These are phyloP conservation scores for Kazachstania sp. DNA, from an alignment of 1,139 yeast species.

Conservation along the genomic window DNA sequence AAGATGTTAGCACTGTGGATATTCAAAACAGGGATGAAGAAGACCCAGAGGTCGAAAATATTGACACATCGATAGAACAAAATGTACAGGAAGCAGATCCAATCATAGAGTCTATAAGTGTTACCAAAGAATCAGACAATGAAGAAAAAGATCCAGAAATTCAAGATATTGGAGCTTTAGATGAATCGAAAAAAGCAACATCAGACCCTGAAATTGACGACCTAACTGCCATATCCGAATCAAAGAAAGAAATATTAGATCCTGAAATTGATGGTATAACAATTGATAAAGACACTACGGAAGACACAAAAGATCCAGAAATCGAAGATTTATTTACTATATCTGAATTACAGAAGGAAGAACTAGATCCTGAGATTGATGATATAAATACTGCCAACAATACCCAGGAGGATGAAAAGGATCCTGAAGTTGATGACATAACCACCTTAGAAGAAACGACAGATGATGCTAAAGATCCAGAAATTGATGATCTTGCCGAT, in stretches of 20 bases:
- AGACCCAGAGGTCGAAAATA: not conserved
- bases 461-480: not conserved
- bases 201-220: too few relatives aligned
- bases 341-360: not conserved
- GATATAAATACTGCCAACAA: not conserved
- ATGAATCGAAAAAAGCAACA: too few relatives aligned
- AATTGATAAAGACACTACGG: too few relatives aligned
- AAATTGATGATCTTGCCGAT: conserved; percentile 1
- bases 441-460: not conserved
- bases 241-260: too few relatives aligned
- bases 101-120: not conserved
- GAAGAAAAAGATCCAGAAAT: not conserved
- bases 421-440: not conserved
- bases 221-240: too few relatives aligned
- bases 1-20: not conserved
- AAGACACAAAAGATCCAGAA: too few relatives aligned
- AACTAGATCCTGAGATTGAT: not conserved
- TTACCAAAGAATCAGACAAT: not conserved
- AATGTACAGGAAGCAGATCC: not conserved
- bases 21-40: too few relatives aligned
- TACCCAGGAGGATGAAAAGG: not conserved
- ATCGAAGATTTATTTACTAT: too few relatives aligned
- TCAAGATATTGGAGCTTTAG: too few relatives aligned
- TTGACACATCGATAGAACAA: not conserved
- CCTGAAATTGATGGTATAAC: too few relatives aligned